Percentiles rank a stretch among this genome's conserved stretches.
Evolutionary conservation across 768 basidiomycete species (phyloP).

Genomic region (Boletus subparvulus): DNA sequence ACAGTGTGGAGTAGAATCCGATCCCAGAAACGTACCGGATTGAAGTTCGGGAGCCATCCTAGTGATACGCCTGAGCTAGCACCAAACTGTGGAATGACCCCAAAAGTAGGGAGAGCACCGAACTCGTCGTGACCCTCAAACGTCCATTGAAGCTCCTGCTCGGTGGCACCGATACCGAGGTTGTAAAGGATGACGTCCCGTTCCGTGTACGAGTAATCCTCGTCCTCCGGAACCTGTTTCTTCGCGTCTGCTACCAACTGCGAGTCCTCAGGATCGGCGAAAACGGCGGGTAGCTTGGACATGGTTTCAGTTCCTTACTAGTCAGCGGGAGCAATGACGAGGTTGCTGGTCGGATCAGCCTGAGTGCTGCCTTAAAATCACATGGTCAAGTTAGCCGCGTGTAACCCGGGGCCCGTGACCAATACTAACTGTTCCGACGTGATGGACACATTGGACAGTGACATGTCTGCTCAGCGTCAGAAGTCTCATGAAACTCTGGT

Average conservation of each 20-base stretch:
- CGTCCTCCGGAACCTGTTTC: constrained; percentile 49
- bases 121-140: constrained; percentile 91
- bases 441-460: no score
- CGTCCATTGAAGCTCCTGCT: constrained; percentile 87
- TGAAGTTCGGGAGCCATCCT: constrained; percentile 94
- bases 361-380: neutral
- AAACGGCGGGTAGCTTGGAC: constrained; percentile 48
- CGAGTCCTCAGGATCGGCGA: constrained; percentile 79
- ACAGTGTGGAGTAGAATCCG: neutral
- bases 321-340: neutral
- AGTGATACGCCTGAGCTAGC: constrained; percentile 65
- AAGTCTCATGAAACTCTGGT: neutral
- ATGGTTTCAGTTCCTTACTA: constrained; percentile 17
- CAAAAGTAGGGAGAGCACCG: constrained; percentile 86
- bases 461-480: neutral
- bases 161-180: constrained; percentile 90
- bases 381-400: neutral
- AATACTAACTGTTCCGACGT: no score
- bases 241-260: constrained; percentile 82
- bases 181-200: constrained; percentile 94
- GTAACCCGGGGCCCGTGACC: no score
- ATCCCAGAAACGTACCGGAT: constrained; percentile 63
- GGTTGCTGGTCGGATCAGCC: neutral
- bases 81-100: constrained; percentile 88
- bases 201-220: constrained; percentile 77